Evolutionary conservation across 345 rosid genomes (phyloP), one percentile per base, ranked within the genome.

Genomic region (Eutrema heterophyllum): DNA sequence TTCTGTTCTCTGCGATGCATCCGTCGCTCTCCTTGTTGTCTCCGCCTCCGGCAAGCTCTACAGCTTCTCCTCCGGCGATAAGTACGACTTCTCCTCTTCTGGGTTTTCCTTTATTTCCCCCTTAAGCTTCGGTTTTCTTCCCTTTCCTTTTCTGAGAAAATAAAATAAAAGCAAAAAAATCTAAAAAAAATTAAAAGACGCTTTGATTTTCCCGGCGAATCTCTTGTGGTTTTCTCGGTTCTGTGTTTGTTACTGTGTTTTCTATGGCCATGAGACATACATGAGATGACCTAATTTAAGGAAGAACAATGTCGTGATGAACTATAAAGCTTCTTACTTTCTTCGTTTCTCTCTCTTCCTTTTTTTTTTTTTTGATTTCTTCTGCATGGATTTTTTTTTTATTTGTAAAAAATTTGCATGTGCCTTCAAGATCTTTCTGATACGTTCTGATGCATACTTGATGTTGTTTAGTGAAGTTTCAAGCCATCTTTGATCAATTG

Each of bases 1-100:
- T 81, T 80, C 94, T 59, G 73, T 90, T 70, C 94, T 90, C 51
- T 88, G 97, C 68, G 92, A 90, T 73, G 86, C 79, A 9, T 69
- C 79, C 60, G 71, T 76, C 13, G 80, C 80, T 36, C 75, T 76
- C 18, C 80, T 76, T 38, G 71, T 76, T 15, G 67, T 76, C 65
- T 76, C 80, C 6, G 51, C 80, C 46, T 76, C 80, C 54, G 60
- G 70, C 3, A 76, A 76, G 36, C 80, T 76, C 21, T 76, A 76
- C 53, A 76, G 75, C 66, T 76, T 76, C 71, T 70, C 80, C 67
- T 70, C 75, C 71, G 80, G 80, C 0, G 80, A 63, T 54, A 76
- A 70, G 80, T 76, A 63, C 9, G 41, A 40, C 71, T 70, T 62
- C 39, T 63, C 14, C 38, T 53, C 29, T 27, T 54, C 70, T 53